Evolutionary conservation across 1,284 basidiomycete genomes (phyloP).

Genomic region (Tetrapyrgos nigripes): DNA sequence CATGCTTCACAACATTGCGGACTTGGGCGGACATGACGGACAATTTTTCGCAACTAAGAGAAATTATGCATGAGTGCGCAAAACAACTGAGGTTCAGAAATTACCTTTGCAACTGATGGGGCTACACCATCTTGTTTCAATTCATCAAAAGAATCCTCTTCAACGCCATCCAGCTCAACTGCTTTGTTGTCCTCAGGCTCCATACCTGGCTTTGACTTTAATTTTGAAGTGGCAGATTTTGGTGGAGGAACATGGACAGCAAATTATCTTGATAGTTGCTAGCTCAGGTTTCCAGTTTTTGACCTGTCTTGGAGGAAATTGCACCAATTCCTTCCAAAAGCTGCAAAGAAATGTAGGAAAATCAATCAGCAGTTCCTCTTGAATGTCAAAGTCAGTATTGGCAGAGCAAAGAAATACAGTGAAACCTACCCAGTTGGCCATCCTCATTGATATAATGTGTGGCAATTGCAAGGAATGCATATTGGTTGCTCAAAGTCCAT

Average conservation of each 20-base stretch:
- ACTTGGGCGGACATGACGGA: too few relatives aligned
- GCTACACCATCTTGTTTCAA: constrained; percentile 1
- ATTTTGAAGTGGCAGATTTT: too few relatives aligned
- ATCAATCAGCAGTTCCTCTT: constrained; percentile 23
- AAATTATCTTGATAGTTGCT: constrained; percentile 9
- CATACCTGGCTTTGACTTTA: too few relatives aligned
- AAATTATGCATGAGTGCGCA: too few relatives aligned
- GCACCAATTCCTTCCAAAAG: constrained; percentile 36
- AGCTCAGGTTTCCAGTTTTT: too few relatives aligned
- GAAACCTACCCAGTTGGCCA: not conserved
- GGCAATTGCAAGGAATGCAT: constrained; percentile 3
- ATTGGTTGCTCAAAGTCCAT: constrained; percentile 3
- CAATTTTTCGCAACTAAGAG: too few relatives aligned
- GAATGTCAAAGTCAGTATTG: too few relatives aligned
- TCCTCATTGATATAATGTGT: not conserved
- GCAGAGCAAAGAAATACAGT: too few relatives aligned
- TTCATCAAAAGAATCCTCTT: constrained; percentile 2
- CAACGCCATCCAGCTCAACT: constrained; percentile 17
- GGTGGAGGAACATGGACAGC: too few relatives aligned
- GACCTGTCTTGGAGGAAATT: too few relatives aligned
- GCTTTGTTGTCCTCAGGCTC: not conserved
- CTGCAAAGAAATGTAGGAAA: constrained; percentile 28
- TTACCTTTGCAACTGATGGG: constrained; percentile 17
- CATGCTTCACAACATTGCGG: too few relatives aligned
- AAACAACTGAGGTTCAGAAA: too few relatives aligned